Conservation (phyloP, 805 yeast species). For the Candida dajiaensis region DNA sequence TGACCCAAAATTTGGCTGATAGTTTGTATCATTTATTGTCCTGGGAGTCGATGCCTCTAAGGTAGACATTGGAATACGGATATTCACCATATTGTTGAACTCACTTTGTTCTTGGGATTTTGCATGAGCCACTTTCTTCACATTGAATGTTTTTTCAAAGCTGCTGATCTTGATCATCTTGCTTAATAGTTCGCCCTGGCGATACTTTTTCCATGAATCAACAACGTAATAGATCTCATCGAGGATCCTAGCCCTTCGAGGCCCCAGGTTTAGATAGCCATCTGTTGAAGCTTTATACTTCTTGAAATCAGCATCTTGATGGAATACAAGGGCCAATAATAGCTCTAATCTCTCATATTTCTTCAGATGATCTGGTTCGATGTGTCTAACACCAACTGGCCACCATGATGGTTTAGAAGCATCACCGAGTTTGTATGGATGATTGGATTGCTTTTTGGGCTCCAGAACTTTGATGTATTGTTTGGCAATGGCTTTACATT, state of each 20-base stretch:
- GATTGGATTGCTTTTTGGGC: constrained; percentile 57
- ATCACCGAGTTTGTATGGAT: constrained; percentile 55
- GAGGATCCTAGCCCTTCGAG: constrained; percentile 5
- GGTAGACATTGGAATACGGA: neutral
- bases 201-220: neutral
- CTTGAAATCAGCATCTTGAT: constrained; percentile 7
- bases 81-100: neutral
- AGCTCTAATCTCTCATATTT: constrained; percentile 50
- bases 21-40: neutral
- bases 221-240: constrained; percentile 13
- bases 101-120: neutral
- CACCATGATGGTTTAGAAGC: constrained; percentile 60
- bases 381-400: constrained; percentile 55
- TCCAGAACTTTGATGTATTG: constrained; percentile 62
- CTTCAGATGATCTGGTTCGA: constrained; percentile 68
- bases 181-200: neutral
- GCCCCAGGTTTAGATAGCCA: neutral
- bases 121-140: neutral
- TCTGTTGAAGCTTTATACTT: constrained; percentile 2
- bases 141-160: neutral
- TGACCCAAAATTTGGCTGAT: neutral
- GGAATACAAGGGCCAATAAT: constrained; percentile 34
- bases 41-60: neutral
- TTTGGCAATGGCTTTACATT: constrained; percentile 59
- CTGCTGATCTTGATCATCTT: constrained; percentile 1